Conservation (phyloP, 495 filamentous ascomycete genomes). For the Aspergillus campestris region DNA sequence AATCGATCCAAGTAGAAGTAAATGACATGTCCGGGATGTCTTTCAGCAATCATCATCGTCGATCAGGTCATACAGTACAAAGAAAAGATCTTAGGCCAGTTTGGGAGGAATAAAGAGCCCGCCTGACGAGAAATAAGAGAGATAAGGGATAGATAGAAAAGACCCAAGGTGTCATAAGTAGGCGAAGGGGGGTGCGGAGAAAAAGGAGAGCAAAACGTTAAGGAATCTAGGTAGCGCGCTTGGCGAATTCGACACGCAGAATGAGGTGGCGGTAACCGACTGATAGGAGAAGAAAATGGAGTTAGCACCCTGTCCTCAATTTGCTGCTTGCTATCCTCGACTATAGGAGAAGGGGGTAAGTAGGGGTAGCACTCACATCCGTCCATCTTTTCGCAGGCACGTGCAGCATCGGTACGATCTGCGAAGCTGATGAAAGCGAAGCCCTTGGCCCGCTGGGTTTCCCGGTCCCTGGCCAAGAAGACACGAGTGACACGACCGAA, state of each 20-base stretch:
- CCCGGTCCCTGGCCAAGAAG: slow-evolving; percentile 93
- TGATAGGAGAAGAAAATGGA: slow-evolving; percentile 14
- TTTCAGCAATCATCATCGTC: slow-evolving; percentile 38
- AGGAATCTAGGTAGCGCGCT: slow-evolving; percentile 55
- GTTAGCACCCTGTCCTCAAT: no score
- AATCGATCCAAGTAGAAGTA: slow-evolving; percentile 1
- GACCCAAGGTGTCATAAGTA: slow-evolving; percentile 16
- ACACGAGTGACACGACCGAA: slow-evolving; percentile 95
- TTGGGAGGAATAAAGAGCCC: slow-evolving; percentile 16
- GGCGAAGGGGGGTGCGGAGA: slow-evolving; percentile 13
- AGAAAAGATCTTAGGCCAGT: slow-evolving; percentile 28
- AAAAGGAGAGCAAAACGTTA: slow-evolving; percentile 17
- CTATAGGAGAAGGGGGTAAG: not conserved
- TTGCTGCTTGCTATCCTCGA: not conserved
- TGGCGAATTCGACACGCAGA: slow-evolving; percentile 84
- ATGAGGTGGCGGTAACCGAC: slow-evolving; percentile 87
- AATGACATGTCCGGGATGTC: slow-evolving; percentile 29
- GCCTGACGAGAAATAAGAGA: slow-evolving; percentile 18
- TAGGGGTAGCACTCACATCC: slow-evolving; percentile 55
- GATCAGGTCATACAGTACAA: slow-evolving; percentile 39
- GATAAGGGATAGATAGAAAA: slow-evolving; percentile 5
- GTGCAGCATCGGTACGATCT: slow-evolving; percentile 78
- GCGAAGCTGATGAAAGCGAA: slow-evolving; percentile 97
- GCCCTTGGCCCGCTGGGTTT: slow-evolving; percentile 89
- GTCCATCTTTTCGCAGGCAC: slow-evolving; percentile 95